phyloP scores from a whole-genome alignment of 306 rosid species.

The Cicer bijugum region DNA sequence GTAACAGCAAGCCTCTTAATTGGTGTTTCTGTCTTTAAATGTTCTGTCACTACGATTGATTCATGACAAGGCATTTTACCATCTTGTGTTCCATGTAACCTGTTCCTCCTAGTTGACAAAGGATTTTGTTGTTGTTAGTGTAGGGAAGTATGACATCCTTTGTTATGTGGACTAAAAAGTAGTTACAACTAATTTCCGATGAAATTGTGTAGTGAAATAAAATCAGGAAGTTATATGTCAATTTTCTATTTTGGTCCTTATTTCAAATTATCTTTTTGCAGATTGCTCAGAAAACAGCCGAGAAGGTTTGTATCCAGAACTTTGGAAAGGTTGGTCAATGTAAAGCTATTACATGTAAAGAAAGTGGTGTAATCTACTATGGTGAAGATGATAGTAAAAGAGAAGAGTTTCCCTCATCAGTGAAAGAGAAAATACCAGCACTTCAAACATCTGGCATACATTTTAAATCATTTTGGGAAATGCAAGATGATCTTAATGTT shows the following conservation, averaged over 20 bases:
- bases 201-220: conserved; percentile 30
- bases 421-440: conserved; percentile 69
- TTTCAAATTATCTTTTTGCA: conserved; percentile 39
- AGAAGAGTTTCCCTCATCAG: conserved; percentile 56
- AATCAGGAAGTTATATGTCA: conserved; percentile 11
- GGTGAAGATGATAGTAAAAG: conserved; percentile 57
- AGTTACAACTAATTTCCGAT: neutral
- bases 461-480: conserved; percentile 70
- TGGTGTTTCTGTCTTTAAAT: neutral
- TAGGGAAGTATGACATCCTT: neutral
- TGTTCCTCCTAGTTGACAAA: neutral
- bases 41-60: neutral
- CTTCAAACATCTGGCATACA: conserved; percentile 81
- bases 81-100: neutral
- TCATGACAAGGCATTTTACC: conserved; percentile 5
- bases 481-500: conserved; percentile 69
- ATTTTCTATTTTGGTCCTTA: conserved; percentile 20
- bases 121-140: conserved; percentile 13
- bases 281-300: conserved; percentile 79
- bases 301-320: conserved; percentile 74
- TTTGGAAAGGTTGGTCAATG: conserved; percentile 68
- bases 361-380: conserved; percentile 74
- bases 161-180: conserved; percentile 1
- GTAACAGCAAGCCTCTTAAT: neutral
- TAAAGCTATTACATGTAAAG: conserved; percentile 70